Conservation (phyloP, 495 filamentous ascomycete genomes). For the Apodospora peruviana region DNA sequence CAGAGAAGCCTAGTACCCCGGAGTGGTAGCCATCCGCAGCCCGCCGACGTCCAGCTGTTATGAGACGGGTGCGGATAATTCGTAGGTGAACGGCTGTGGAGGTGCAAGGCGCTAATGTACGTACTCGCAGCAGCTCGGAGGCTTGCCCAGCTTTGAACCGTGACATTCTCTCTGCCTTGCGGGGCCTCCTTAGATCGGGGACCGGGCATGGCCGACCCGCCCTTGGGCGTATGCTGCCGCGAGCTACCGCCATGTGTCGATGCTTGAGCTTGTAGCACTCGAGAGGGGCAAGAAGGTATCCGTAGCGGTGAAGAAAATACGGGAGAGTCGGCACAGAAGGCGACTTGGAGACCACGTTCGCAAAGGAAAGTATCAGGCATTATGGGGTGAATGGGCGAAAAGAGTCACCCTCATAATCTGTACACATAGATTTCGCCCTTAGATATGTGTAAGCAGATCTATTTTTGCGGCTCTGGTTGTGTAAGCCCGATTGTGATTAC, state of each 20-base stretch:
- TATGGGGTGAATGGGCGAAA: neutral
- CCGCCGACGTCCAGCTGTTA: neutral
- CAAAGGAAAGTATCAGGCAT: neutral
- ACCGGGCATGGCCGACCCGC: neutral
- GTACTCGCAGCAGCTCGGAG: too few relatives aligned
- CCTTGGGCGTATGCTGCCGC: neutral
- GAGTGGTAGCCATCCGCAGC: neutral
- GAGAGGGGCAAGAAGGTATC: neutral
- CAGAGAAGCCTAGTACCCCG: neutral
- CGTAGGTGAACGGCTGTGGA: neutral
- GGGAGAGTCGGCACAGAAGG: neutral
- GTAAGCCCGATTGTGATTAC: neutral
- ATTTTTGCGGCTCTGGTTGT: conserved; percentile 4
- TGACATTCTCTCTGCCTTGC: too few relatives aligned
- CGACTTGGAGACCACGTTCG: neutral
- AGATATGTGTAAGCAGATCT: neutral
- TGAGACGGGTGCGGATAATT: neutral
- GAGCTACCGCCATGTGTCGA: neutral
- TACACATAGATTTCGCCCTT: neutral
- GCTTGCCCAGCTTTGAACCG: too few relatives aligned
- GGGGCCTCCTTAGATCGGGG: too few relatives aligned
- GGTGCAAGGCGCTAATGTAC: too few relatives aligned
- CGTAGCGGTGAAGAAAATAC: neutral
- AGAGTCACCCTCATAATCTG: neutral
- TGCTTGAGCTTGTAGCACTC: neutral